Percentiles rank a stretch among this genome's conserved stretches.
Evolutionary conservation across 768 basidiomycete genomes (phyloP).

Genomic region (Cyclocybe aegerita): DNA sequence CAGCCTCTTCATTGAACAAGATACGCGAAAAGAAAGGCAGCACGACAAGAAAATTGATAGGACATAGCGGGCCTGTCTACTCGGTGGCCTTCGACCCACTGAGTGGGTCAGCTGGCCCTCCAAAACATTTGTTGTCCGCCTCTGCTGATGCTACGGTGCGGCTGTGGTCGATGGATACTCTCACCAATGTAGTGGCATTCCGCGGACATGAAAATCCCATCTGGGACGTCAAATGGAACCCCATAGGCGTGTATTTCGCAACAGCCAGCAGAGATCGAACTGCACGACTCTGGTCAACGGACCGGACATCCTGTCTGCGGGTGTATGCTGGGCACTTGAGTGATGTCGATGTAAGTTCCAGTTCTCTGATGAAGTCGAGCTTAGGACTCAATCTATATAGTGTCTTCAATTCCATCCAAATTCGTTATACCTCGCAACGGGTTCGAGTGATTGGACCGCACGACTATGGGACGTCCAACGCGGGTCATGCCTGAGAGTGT

Average conservation of each 20-base stretch:
- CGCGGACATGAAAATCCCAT: slow-evolving; percentile 96
- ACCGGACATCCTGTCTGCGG: slow-evolving; percentile 79
- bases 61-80: slow-evolving; percentile 96
- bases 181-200: slow-evolving; percentile 91
- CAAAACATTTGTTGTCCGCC: slow-evolving; percentile 84
- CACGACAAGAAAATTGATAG: slow-evolving; percentile 92
- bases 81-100: slow-evolving; percentile 91
- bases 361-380: neutral
- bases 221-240: slow-evolving; percentile 99
- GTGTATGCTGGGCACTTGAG: slow-evolving; percentile 96
- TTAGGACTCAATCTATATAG: slow-evolving; percentile 37
- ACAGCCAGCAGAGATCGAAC: slow-evolving; percentile 93
- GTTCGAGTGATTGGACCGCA: slow-evolving; percentile 94
- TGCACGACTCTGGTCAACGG: slow-evolving; percentile 95
- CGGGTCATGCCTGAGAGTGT: slow-evolving; percentile 90
- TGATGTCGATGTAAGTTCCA: slow-evolving; percentile 86
- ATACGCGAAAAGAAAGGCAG: slow-evolving; percentile 80
- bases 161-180: slow-evolving; percentile 94
- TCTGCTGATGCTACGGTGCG: slow-evolving; percentile 92
- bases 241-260: slow-evolving; percentile 97
- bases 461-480: slow-evolving; percentile 98
- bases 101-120: slow-evolving; percentile 81
- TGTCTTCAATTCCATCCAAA: slow-evolving; percentile 97
- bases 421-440: slow-evolving; percentile 94
- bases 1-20: slow-evolving; percentile 61